A percentile compares a stretch with the other conserved stretches of the same genome.
Conservation (phyloP, 108 stramenopile species). For the Stephanodiscus minutulus region DNA sequence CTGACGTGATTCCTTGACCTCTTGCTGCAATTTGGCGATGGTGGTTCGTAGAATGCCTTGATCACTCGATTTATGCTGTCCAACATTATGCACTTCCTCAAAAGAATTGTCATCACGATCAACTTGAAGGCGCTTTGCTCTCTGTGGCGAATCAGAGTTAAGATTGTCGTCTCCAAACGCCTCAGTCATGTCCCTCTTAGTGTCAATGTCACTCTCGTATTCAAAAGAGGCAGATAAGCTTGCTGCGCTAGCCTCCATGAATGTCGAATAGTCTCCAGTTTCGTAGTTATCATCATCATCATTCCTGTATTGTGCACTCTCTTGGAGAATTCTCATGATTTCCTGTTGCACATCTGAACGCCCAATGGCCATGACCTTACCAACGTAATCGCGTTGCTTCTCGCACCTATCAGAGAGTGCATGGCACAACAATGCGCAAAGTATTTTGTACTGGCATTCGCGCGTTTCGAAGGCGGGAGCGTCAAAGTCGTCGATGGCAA, state of each 20-base stretch:
- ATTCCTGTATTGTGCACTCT: conserved; percentile 8
- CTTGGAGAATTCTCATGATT: conserved; percentile 48
- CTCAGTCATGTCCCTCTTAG: conserved; percentile 16
- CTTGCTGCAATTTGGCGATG: conserved; percentile 40
- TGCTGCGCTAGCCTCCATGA: conserved; percentile 31
- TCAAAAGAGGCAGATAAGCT: conserved; percentile 5
- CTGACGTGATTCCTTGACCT: conserved; percentile 43
- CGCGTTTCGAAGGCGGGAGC: conserved; percentile 8
- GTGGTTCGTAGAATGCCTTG: conserved; percentile 14
- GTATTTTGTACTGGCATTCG: conserved; percentile 21
- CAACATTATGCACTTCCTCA: background rate
- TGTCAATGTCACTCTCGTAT: conserved; percentile 20
- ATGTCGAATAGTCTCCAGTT: conserved; percentile 26
- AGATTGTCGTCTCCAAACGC: conserved; percentile 21
- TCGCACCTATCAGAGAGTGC: conserved; percentile 35
- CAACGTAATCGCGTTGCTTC: conserved; percentile 30
- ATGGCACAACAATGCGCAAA: conserved; percentile 35
- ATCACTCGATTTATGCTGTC: conserved; percentile 6
- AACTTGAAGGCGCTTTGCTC: conserved; percentile 14
- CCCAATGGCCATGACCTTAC: conserved; percentile 33
- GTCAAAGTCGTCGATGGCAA: conserved; percentile 2
- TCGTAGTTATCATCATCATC: conserved; percentile 29
- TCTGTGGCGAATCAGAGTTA: conserved; percentile 7
- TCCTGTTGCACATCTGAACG: conserved; percentile 41
- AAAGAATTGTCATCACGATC: conserved; percentile 18